A percentile compares a stretch with the other conserved stretches of the same genome.
Evolutionary conservation across 495 filamentous ascomycete genomes (phyloP).

Genomic region (Hypomontagnella monticulosa): DNA sequence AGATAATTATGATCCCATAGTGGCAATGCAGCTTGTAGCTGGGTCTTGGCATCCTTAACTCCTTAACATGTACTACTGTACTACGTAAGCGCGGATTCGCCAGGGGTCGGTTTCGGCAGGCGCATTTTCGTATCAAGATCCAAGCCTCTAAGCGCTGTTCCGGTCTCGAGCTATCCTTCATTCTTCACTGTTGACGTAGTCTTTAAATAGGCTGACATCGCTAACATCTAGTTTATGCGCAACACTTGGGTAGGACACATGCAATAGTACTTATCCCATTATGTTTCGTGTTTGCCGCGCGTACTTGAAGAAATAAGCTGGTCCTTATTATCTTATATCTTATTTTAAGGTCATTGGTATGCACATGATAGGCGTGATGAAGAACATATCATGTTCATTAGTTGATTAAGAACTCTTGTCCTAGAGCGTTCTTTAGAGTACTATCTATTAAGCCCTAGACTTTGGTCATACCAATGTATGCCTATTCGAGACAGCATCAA

Average conservation of each 20-base stretch:
- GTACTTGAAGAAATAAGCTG: too few relatives aligned
- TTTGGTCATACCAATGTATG: neutral
- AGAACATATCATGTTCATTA: too few relatives aligned
- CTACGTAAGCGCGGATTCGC: slow-evolving; percentile 23
- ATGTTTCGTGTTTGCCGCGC: too few relatives aligned
- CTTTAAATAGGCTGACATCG: too few relatives aligned
- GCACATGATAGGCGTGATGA: too few relatives aligned
- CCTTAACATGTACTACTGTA: too few relatives aligned
- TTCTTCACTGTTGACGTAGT: too few relatives aligned
- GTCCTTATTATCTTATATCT: too few relatives aligned
- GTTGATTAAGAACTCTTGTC: too few relatives aligned
- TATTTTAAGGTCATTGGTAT: too few relatives aligned
- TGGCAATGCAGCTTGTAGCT: slow-evolving; percentile 3
- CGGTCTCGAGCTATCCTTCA: slow-evolving; percentile 9
- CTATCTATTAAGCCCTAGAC: neutral
- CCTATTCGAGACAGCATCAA: neutral
- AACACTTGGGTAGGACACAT: neutral
- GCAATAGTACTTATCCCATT: neutral
- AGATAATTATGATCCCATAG: neutral
- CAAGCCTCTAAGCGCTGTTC: slow-evolving; percentile 12
- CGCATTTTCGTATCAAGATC: slow-evolving; percentile 23
- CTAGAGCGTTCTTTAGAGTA: neutral
- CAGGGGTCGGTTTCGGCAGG: slow-evolving; percentile 30
- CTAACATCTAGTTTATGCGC: too few relatives aligned
- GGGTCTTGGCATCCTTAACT: neutral